Conservation (phyloP, 2,329 filamentous ascomycete genomes). For the Penicillium sp. region DNA sequence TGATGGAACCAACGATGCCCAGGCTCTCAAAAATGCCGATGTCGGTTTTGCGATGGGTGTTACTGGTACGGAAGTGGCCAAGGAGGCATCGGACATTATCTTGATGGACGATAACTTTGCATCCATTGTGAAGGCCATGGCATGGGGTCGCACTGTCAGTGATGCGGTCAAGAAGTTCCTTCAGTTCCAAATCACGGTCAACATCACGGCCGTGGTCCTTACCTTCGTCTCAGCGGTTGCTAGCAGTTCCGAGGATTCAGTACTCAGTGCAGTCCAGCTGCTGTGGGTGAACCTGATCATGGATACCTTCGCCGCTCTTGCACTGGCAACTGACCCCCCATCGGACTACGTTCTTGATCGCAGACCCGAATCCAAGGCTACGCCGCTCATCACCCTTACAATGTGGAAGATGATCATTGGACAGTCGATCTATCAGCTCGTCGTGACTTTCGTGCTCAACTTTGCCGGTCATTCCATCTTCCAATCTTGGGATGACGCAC, state of each 20-base stretch:
- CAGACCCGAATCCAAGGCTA: conserved; percentile 44
- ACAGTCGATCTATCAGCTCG: conserved; percentile 41
- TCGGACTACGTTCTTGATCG: conserved; percentile 54
- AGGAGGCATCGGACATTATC: conserved; percentile 79
- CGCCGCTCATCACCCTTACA: conserved; percentile 43
- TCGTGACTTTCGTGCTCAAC: conserved; percentile 45
- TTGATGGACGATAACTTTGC: conserved; percentile 84
- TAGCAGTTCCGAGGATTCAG: conserved; percentile 51
- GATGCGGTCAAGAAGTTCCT: conserved; percentile 73
- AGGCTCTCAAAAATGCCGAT: conserved; percentile 73
- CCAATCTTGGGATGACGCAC: conserved; percentile 21
- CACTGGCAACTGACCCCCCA: conserved; percentile 60
- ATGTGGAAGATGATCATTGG: conserved; percentile 47
- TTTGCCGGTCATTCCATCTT: conserved; percentile 39
- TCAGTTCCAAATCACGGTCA: conserved; percentile 51
- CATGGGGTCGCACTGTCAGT: conserved; percentile 74
- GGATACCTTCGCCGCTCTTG: conserved; percentile 63
- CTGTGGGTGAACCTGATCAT: conserved; percentile 67
- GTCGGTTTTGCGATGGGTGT: conserved; percentile 85
- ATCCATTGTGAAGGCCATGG: conserved; percentile 77
- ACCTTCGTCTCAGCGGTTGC: conserved; percentile 62
- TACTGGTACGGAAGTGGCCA: conserved; percentile 74
- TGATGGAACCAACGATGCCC: conserved; percentile 78
- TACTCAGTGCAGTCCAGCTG: conserved; percentile 62
- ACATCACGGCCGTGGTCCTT: conserved; percentile 62